A percentile compares a stretch with the other conserved stretches of the same genome.
Evolutionary conservation across 208 protist species (phyloP).

Genomic region (Jaenimonas drosophilae): DNA sequence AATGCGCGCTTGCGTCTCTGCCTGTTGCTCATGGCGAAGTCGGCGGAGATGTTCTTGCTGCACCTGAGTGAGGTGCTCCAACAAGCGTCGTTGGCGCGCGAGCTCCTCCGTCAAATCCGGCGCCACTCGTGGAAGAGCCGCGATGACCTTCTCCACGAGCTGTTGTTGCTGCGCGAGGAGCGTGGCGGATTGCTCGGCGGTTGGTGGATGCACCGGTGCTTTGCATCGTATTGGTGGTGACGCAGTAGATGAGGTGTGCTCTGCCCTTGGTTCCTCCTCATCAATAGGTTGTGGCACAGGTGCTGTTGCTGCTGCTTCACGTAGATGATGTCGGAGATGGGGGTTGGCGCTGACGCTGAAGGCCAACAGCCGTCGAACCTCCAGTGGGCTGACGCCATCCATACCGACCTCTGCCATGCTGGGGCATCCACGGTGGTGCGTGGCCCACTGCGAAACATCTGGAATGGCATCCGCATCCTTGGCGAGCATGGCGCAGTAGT

Average conservation of each 20-base stretch:
- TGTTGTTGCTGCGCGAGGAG: slow-evolving; percentile 10
- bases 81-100: slow-evolving; percentile 27
- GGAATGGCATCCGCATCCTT: no score
- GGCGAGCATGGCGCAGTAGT: no score
- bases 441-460: no score
- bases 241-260: no score
- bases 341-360: slow-evolving; percentile 2
- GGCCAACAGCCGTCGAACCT: slow-evolving; percentile 7
- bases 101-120: slow-evolving; percentile 36
- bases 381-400: slow-evolving; percentile 1
- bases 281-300: no score
- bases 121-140: slow-evolving; percentile 26
- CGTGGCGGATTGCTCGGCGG: no score
- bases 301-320: slow-evolving; percentile 2
- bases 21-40: slow-evolving; percentile 12
- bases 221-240: no score
- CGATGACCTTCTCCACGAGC: slow-evolving; percentile 12
- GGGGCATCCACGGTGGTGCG: no score
- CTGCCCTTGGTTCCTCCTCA: no score
- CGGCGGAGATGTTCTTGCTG: slow-evolving; percentile 29
- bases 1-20: slow-evolving; percentile 14
- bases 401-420: no score
- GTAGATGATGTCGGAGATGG: slow-evolving; percentile 1
- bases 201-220: no score
- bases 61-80: slow-evolving; percentile 31